These are phyloP conservation scores for Skeletonema grethae DNA, from an alignment of 108 stramenopile species.

Conservation along the genomic window DNA sequence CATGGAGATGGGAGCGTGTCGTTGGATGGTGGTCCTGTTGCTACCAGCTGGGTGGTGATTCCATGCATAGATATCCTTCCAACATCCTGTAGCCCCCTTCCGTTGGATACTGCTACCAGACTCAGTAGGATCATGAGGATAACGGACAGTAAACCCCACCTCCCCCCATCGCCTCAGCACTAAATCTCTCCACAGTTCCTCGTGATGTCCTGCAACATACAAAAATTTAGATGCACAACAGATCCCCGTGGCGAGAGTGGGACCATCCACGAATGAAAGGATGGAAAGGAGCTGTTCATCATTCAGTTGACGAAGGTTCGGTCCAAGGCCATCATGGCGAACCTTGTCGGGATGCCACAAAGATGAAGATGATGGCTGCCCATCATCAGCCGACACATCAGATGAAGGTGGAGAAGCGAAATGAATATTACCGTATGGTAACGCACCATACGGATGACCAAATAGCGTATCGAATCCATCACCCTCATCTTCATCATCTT, in stretches of 20 bases:
- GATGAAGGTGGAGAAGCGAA: slow-evolving; percentile 12
- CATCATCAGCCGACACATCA: neutral
- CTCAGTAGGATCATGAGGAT: slow-evolving; percentile 34
- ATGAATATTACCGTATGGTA: slow-evolving; percentile 80
- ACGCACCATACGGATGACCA: slow-evolving; percentile 76
- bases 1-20: slow-evolving; percentile 69
- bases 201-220: slow-evolving; percentile 83
- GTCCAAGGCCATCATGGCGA: slow-evolving; percentile 28
- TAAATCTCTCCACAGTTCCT: slow-evolving; percentile 86
- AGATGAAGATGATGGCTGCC: neutral
- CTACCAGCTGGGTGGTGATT: slow-evolving; percentile 9
- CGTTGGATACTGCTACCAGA: neutral
- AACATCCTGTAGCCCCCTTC: slow-evolving; percentile 25
- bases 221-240: slow-evolving; percentile 61
- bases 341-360: slow-evolving; percentile 26
- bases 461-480: slow-evolving; percentile 39
- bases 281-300: slow-evolving; percentile 66
- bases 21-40: slow-evolving; percentile 3
- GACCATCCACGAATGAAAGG: slow-evolving; percentile 65
- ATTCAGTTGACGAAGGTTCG: slow-evolving; percentile 17
- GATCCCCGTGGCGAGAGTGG: slow-evolving; percentile 28
- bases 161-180: slow-evolving; percentile 57
- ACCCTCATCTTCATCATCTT: neutral
- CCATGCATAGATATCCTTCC: slow-evolving; percentile 66
- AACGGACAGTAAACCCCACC: slow-evolving; percentile 17